These are phyloP conservation scores for Phytophthora niederhauseri DNA, from an alignment of 352 stramenopile species.

Conservation along the genomic window DNA sequence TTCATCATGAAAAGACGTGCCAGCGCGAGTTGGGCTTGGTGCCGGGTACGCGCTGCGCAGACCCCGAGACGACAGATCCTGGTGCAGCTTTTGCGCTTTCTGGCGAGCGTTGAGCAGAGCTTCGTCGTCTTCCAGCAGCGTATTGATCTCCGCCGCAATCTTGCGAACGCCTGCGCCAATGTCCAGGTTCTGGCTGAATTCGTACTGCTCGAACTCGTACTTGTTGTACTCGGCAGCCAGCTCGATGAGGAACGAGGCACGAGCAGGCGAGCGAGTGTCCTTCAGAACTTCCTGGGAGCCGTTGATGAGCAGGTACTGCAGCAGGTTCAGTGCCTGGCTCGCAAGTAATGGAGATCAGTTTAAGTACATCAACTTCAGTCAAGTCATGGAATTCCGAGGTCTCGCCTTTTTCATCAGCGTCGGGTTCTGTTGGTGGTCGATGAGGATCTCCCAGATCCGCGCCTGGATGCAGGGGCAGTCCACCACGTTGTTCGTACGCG, in stretches of 20 bases:
- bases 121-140: constrained; percentile 54
- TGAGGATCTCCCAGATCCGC: constrained; percentile 72
- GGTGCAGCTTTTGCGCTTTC: constrained; percentile 59
- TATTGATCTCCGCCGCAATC: constrained; percentile 52
- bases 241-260: constrained; percentile 51
- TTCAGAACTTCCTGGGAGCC: constrained; percentile 70
- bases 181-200: constrained; percentile 76
- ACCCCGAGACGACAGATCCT: constrained; percentile 56
- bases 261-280: constrained; percentile 53
- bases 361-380: background rate
- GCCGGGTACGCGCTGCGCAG: constrained; percentile 43
- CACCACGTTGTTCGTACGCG: constrained; percentile 71
- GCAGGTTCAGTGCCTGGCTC: constrained; percentile 47
- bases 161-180: constrained; percentile 71
- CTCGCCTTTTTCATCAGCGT: constrained; percentile 63
- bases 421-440: constrained; percentile 61
- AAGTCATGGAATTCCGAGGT: background rate
- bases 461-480: constrained; percentile 78
- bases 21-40: background rate
- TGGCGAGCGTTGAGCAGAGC: constrained; percentile 52
- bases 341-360: background rate
- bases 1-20: constrained; percentile 25
- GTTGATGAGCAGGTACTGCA: constrained; percentile 76
- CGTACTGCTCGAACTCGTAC: constrained; percentile 74
- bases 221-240: constrained; percentile 72